Conservation (phyloP, 2,329 filamentous ascomycete genomes). For the Malbranchea zuffiana region DNA sequence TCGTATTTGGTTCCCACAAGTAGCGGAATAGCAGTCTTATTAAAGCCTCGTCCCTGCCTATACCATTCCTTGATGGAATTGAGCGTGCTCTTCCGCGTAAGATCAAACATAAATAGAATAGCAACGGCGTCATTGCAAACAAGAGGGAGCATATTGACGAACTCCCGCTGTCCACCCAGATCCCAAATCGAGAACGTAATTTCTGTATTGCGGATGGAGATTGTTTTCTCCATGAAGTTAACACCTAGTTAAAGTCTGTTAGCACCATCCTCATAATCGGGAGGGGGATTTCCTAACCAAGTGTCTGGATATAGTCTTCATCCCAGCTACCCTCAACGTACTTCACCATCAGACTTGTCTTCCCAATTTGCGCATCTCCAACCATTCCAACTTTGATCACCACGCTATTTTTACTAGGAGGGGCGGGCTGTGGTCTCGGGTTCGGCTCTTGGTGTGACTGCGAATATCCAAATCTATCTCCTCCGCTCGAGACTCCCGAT, state of each 20-base stretch:
- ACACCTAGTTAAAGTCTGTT: constrained; percentile 49
- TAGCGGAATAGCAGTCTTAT: constrained; percentile 99
- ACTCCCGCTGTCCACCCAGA: constrained; percentile 91
- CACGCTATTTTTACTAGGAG: constrained; percentile 50
- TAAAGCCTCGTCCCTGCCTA: constrained; percentile 91
- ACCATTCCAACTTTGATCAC: constrained; percentile 99
- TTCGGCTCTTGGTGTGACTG: constrained; percentile 42
- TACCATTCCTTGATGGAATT: constrained; percentile 99
- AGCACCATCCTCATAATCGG: background rate
- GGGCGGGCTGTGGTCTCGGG: constrained; percentile 27
- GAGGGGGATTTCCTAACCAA: constrained; percentile 46
- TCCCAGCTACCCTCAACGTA: constrained; percentile 99
- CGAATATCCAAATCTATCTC: constrained; percentile 37
- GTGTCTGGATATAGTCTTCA: constrained; percentile 97
- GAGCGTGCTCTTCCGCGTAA: constrained; percentile 93
- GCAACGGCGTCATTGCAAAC: constrained; percentile 98
- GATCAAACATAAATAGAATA: constrained; percentile 98
- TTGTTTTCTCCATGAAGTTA: constrained; percentile 99
- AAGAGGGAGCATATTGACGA: constrained; percentile 98
- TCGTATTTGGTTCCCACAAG: constrained; percentile 97
- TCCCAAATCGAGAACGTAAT: constrained; percentile 99
- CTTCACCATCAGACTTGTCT: constrained; percentile 98
- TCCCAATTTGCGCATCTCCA: constrained; percentile 95
- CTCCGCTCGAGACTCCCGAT: constrained; percentile 39
- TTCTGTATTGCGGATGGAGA: constrained; percentile 97